These are phyloP conservation scores for Penicillium steckii DNA, from an alignment of 495 filamentous ascomycete species.

Conservation along the genomic window DNA sequence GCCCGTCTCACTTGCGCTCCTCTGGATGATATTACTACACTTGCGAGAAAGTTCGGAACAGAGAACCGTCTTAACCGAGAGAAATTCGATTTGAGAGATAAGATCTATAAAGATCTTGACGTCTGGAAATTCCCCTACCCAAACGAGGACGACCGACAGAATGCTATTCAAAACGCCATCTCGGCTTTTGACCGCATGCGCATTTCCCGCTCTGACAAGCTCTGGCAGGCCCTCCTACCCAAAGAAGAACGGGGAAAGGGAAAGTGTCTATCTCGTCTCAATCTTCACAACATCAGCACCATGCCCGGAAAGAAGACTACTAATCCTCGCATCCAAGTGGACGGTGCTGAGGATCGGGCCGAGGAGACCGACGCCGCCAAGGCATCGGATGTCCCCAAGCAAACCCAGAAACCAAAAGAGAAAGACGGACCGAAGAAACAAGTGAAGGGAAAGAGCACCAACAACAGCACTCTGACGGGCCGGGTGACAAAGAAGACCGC, in stretches of 20 bases:
- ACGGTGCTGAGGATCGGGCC: slow-evolving; percentile 52
- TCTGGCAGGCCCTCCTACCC: slow-evolving; percentile 79
- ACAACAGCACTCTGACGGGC: slow-evolving; percentile 47
- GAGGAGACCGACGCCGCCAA: slow-evolving; percentile 50
- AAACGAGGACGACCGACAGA: slow-evolving; percentile 64
- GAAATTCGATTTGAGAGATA: slow-evolving; percentile 68
- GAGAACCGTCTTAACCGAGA: slow-evolving; percentile 59
- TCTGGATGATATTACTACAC: slow-evolving; percentile 54
- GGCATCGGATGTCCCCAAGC: neutral
- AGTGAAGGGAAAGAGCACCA: slow-evolving; percentile 51
- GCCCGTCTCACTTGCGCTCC: slow-evolving; percentile 53
- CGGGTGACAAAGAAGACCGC: slow-evolving; percentile 52
- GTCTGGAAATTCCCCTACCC: slow-evolving; percentile 75
- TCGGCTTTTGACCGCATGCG: slow-evolving; percentile 77
- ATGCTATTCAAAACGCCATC: slow-evolving; percentile 82
- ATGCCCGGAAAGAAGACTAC: slow-evolving; percentile 39
- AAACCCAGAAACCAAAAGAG: slow-evolving; percentile 55
- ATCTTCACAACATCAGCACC: slow-evolving; percentile 51
- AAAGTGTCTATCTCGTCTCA: slow-evolving; percentile 73
- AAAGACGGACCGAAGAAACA: slow-evolving; percentile 63
- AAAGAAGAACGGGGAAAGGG: slow-evolving; percentile 76
- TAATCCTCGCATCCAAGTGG: slow-evolving; percentile 57
- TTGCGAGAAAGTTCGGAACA: slow-evolving; percentile 54
- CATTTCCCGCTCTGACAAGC: slow-evolving; percentile 64
- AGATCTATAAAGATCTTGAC: slow-evolving; percentile 78